Evolutionary conservation across 495 filamentous ascomycete genomes (phyloP), one percentile per base, ranked within the genome.

Genomic region (Penicillium simplicissimum): DNA sequence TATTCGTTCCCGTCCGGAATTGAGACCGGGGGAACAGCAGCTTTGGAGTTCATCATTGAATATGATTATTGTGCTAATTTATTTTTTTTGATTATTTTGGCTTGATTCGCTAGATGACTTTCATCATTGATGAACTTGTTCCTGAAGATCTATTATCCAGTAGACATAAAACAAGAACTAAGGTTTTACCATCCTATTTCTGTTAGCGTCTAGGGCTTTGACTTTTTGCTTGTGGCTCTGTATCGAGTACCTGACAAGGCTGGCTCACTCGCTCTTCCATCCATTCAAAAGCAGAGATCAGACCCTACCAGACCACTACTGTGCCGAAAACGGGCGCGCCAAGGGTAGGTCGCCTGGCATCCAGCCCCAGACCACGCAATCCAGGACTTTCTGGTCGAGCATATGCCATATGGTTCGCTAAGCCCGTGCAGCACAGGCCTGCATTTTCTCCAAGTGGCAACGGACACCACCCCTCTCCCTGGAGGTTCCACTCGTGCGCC

Each of bases 361-460:
- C 17, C 42, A 43, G 28, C 34, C 35, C n/a, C 6, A 21, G 59
- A 57, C 55, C 52, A 52, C 61, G 61, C 57, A 64, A 64, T 59
- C 57, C 36, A 28, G 57, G 55, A 64, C 52, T 59, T 64, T 47
- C 55, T 21, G 31, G 31, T 58, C 31, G 45, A 33, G 33, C 25
- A 23, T n/a, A 47, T 57, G 55, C 31, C 25, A 23, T n/a, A 47
- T 57, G 55, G 56, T 48, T 55, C 49, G 58, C 58, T 55, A 23
- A 52, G 37, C 15, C 53, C 52, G 21, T 25, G 43, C 45, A 52
- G 59, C 59, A 62, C 59, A 57, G 59, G 53, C 59, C 59, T n/a
- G 52, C 31, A 45, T 47, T 54, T 62, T 52, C 58, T 60, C 58
- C 45, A 56, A 53, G 59, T 62, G 59, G 59, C 59, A 35, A 57